Evolutionary conservation across 169 alveolate genomes (phyloP).

Genomic region (Cryptosporidium baileyi): DNA sequence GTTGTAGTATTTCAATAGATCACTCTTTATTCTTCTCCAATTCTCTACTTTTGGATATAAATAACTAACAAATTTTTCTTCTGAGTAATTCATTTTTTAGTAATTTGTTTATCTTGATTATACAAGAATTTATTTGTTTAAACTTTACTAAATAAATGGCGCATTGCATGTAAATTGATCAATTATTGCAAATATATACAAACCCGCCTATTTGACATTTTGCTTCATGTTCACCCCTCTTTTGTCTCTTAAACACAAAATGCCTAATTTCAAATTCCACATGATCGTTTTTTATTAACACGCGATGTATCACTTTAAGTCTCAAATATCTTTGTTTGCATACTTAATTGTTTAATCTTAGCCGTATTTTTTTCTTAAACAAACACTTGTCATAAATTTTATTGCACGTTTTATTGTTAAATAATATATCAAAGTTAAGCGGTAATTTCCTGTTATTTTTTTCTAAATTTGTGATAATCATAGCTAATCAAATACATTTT

Average conservation of each 20-base stretch:
- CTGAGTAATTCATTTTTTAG: not conserved
- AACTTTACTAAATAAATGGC: not conserved
- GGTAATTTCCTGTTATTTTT: too few relatives aligned
- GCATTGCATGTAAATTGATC: not conserved
- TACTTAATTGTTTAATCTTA: too few relatives aligned
- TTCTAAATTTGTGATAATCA: too few relatives aligned
- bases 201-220: conserved; percentile 39
- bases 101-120: not conserved
- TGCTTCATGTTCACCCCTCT: conserved; percentile 4
- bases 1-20: conserved; percentile 15
- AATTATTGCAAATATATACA: not conserved
- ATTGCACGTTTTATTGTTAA: too few relatives aligned
- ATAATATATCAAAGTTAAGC: too few relatives aligned
- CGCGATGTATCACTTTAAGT: too few relatives aligned
- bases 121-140: not conserved
- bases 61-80: conserved; percentile 24
- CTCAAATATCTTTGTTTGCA: too few relatives aligned
- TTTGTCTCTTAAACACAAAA: not conserved
- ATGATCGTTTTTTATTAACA: too few relatives aligned
- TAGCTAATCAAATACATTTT: too few relatives aligned
- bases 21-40: conserved; percentile 34
- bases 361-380: too few relatives aligned
- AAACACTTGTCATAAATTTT: too few relatives aligned
- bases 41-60: conserved; percentile 42
- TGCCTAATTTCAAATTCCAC: not conserved